Percentiles rank a stretch among this genome's conserved stretches.
Evolutionary conservation across 352 stramenopile genomes (phyloP).

Genomic region (Aphanomyces invadans): DNA sequence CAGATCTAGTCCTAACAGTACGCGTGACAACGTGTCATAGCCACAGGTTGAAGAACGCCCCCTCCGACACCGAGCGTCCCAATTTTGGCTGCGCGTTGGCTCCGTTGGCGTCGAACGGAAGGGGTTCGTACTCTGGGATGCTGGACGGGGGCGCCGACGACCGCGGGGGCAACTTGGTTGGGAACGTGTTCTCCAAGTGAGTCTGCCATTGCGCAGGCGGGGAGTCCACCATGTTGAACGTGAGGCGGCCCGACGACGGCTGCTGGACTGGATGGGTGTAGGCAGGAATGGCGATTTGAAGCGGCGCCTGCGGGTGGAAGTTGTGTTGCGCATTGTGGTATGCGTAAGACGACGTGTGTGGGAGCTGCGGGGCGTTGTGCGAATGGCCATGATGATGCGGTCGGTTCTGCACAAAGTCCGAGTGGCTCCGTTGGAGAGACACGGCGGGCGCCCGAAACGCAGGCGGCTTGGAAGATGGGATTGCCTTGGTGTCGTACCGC

Average conservation of each 20-base stretch:
- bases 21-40: background rate
- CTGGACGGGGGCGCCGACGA: background rate
- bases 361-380: background rate
- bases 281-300: conserved; percentile 13
- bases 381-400: background rate
- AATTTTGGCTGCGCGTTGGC: conserved; percentile 7
- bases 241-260: conserved; percentile 3
- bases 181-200: conserved; percentile 6
- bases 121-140: conserved; percentile 22
- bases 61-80: conserved; percentile 11
- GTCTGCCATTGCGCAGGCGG: background rate
- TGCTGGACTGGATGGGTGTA: background rate
- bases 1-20: background rate
- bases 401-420: conserved; percentile 14
- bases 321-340: background rate
- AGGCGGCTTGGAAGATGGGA: background rate
- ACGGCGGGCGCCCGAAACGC: background rate
- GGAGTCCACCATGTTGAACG: conserved; percentile 24
- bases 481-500: background rate
- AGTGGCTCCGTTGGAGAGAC: conserved; percentile 18
- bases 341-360: background rate
- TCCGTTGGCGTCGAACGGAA: conserved; percentile 11
- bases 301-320: background rate
- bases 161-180: background rate
- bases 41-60: conserved; percentile 14